Evolutionary conservation across 768 basidiomycete genomes (phyloP), one percentile per base, ranked within the genome.

Genomic region (Stropharia rugosoannulata): DNA sequence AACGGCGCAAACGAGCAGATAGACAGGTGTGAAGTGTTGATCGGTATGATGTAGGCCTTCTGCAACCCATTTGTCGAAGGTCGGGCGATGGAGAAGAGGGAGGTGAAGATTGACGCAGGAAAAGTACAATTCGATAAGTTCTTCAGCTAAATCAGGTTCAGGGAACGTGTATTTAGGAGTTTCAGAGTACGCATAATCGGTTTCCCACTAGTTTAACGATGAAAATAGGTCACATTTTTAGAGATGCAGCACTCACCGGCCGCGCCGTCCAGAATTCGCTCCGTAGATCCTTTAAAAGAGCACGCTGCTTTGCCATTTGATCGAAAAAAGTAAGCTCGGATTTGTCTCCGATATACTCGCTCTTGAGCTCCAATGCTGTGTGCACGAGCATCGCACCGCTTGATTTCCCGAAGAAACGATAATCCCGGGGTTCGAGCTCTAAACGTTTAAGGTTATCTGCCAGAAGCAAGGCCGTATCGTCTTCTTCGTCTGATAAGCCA

Each of bases 61-160:
- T 1, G 59, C 62, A 19, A 87, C 61, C 15, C 75, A 71, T 19
- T 73, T 71, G 38, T 85, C 78, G 60, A 95, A 92, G 4, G 81
- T 81, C 0, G 84, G 84, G 3, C 84, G 80, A 61, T 94, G 92
- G 4, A 96, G 74, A 3, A 95, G 75, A 1, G 92, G 90, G 0
- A 81, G 62, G 51, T 79, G 73, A n/a, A 77, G 56, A 62, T 93
- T 89, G 55, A 78, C 52, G 35, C 79, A 59, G 1, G 58, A 56
- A 65, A 95, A 96, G 63, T 87, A 93, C 22, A 83, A 69, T 36
- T 86, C 78, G 37, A 91, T 69, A 38, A 95, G 76, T 0, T 60
- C 42, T 7, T 57, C 41, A 12, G 81, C 72, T 43, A 94, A 78
- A 43, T 81, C 82, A 0, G 68, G 54, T 4, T 79, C 74, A 0